Conservation (phyloP, 1,139 yeast genomes). For the Scheffersomyces parashehatae region DNA sequence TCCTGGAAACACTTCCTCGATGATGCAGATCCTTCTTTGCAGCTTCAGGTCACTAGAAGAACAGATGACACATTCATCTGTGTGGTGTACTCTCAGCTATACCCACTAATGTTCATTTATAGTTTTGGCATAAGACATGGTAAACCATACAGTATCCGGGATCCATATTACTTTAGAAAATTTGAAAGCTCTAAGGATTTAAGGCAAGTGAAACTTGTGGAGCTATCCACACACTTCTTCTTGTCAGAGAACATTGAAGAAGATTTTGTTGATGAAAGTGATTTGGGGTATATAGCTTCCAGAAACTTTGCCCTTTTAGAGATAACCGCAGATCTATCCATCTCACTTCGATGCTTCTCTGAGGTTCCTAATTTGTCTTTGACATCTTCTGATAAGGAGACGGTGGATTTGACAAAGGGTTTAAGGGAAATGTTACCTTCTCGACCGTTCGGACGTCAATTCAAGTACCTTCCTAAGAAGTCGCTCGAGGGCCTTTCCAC, state of each 20-base stretch:
- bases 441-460: neutral
- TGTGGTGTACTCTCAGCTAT: conserved; percentile 40
- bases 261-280: conserved; percentile 1
- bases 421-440: too few species aligned
- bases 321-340: neutral
- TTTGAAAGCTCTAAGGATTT: conserved; percentile 9
- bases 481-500: neutral
- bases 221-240: conserved; percentile 1
- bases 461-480: neutral
- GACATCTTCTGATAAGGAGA: conserved; percentile 4
- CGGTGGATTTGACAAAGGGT: conserved; percentile 1
- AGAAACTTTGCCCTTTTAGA: neutral
- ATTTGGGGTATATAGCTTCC: neutral
- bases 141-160: conserved; percentile 38
- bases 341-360: neutral
- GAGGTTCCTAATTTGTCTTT: conserved; percentile 5
- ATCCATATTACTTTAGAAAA: conserved; percentile 34
- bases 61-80: conserved; percentile 22
- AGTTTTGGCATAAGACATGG: conserved; percentile 43
- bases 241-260: conserved; percentile 6
- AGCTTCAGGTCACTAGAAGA: conserved; percentile 30
- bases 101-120: conserved; percentile 42
- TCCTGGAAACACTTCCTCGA: conserved; percentile 72
- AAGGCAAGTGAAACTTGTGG: conserved; percentile 12
- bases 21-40: conserved; percentile 56